A percentile compares a stretch with the other conserved stretches of the same genome.
Evolutionary conservation across 176 grass and related monocot species (phyloP).

Genomic region (Lolium perenne): DNA sequence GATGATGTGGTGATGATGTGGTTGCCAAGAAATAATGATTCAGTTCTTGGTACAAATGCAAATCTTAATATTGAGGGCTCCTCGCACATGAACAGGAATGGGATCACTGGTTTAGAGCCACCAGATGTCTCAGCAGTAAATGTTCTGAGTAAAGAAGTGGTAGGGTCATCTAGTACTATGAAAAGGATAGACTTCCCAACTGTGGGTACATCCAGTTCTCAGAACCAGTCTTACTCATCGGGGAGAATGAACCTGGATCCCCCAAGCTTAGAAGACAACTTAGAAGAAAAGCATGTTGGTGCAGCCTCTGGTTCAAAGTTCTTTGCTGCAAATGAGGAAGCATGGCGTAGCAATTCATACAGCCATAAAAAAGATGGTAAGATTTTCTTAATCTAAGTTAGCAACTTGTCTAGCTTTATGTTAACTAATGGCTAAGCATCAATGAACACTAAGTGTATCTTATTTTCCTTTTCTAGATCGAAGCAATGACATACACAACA

Average conservation of each 20-base stretch:
- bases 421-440: constrained; percentile 30
- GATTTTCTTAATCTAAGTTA: constrained; percentile 10
- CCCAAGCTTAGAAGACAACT: constrained; percentile 34
- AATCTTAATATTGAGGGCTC: constrained; percentile 34
- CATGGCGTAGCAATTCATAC: constrained; percentile 42
- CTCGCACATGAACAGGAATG: constrained; percentile 35
- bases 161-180: constrained; percentile 37
- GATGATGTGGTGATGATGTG: constrained; percentile 47
- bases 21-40: constrained; percentile 17
- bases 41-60: constrained; percentile 31
- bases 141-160: constrained; percentile 46
- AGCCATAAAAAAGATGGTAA: constrained; percentile 52
- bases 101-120: constrained; percentile 37
- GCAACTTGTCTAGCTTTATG: constrained; percentile 15
- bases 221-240: constrained; percentile 37
- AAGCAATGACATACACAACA: constrained; percentile 25
- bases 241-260: constrained; percentile 45
- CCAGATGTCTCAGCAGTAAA: constrained; percentile 21
- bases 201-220: constrained; percentile 31
- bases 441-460: constrained; percentile 27
- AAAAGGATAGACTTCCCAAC: constrained; percentile 44
- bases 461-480: constrained; percentile 39
- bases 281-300: constrained; percentile 34
- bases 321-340: constrained; percentile 35
- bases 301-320: constrained; percentile 46